Evolutionary conservation across 768 basidiomycete species (phyloP), one percentile per base, ranked within the genome.

Genomic region (Paxillus involutus): DNA sequence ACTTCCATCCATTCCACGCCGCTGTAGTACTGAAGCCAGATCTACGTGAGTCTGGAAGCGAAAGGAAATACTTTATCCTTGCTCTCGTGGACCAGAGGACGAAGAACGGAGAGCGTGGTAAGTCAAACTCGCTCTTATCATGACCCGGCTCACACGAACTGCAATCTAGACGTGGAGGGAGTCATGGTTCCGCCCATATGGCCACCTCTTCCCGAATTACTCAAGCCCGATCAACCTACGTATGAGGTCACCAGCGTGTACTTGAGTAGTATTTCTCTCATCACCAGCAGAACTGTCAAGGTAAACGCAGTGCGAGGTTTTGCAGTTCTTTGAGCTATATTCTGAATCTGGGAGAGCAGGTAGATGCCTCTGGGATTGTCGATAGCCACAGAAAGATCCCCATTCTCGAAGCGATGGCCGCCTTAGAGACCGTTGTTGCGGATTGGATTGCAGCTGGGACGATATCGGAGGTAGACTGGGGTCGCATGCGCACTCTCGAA

Each of bases 401-500:
- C 8, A 85, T 91, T 77, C 77, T 79, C 13, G 81, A 84, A 11
- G 81, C 79, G 3, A 73, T 82, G 24, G 64, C 73, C 6, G 71
- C 74, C 8, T 73, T 96, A 12, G 75, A 79, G 42, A 63, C 51
- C 2, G 58, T 88, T 3, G 73, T 82, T 14, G 65, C 75, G 14
- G 86, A 89, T 52, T 93, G 89, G 85, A 54, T 71, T 39, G 52
- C 63, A n/a, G 54, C 61, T 4, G 66, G 71, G 8, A 60, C 60
- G 3, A 71, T 94, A 13, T 80, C 83, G 2, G 97, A 99, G 68
- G 81, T 86, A 4, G 91, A 92, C 51, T 98, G 94, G 95, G 76
- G 75, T 51, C 82, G 88, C 48, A 80, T 94, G 67, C 82, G 89
- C 43, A 77, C 83, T n/a, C 71, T 99, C 8, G 94, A 98, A 50